A percentile compares a stretch with the other conserved stretches of the same genome.
phyloP scores from a whole-genome alignment of 2,329 filamentous ascomycete species.

The Apiospora sp. region DNA sequence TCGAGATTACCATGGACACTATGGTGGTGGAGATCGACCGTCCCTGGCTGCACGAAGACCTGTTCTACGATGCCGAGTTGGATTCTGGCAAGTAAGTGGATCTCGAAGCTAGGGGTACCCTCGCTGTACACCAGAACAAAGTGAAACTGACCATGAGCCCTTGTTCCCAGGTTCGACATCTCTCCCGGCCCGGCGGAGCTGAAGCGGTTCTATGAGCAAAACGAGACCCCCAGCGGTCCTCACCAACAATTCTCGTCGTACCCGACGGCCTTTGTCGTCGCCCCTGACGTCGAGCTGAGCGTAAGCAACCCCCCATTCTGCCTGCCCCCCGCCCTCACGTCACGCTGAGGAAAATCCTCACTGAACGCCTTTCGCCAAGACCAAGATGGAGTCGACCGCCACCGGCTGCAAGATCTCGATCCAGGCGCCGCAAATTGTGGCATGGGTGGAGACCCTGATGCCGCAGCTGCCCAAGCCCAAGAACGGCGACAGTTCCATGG shows the following conservation, averaged over 20 bases:
- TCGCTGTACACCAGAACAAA: too few species aligned
- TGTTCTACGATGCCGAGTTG: too few species aligned
- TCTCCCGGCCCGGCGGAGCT: neutral
- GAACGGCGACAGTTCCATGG: neutral
- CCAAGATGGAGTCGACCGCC: neutral
- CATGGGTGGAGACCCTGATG: neutral
- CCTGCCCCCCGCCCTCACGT: too few species aligned
- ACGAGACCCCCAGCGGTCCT: neutral
- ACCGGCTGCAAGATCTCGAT: neutral
- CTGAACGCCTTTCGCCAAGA: too few species aligned
- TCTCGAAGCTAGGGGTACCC: too few species aligned
- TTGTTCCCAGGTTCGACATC: neutral
- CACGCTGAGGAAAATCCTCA: too few species aligned
- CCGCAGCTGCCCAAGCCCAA: neutral
- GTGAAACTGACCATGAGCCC: too few species aligned
- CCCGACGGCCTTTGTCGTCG: neutral
- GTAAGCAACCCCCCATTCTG: neutral
- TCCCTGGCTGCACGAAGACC: too few species aligned
- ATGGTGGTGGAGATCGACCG: too few species aligned
- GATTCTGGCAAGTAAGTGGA: neutral
- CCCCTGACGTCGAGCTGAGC: neutral
- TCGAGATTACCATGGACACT: too few species aligned
- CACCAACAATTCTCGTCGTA: too few species aligned
- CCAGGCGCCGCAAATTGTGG: neutral
- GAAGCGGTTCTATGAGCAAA: neutral